Evolutionary conservation across 148 eudicot genomes (phyloP), one percentile per base, ranked within the genome.

Genomic region (Bassia scoparia): DNA sequence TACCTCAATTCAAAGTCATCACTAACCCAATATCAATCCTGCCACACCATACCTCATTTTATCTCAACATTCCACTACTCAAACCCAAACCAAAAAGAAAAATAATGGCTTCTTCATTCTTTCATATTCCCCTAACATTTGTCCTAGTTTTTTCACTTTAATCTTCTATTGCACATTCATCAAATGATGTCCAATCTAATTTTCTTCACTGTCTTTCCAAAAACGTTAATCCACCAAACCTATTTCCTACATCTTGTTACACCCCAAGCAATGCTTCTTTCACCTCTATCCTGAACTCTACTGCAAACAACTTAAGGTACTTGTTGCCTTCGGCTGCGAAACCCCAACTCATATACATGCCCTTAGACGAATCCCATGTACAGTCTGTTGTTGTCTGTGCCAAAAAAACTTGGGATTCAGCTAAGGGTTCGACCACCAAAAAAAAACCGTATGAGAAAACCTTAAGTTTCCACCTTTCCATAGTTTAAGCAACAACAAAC

Each of bases 301-400:
- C 82, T 3, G 82, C 82, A 2, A 79, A 79, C 54, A 79, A 79
- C 54, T 63, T 79, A 30, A 66, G 82, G 26, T 79, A 31, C 17
- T 37, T 71, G 11, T 33, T 79, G 27, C 82, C 82, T 12, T 46
- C 78, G 20, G 78, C 65, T 20, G 62, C 70, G 37, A 79, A 79
- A 10, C 82, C 82, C 0, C 75, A 79, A 17, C 65, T 79, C 1
- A 79, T 79, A 16, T 79, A 74, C 79, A 70, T 79, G 72, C 82
- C 82, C 62, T 54, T 75, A 27, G 78, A 79, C 52, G 82, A 79
- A 37, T 74, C 82, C 76, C 82, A 79, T 29, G 82, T 79, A 24
- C 82, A 79, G 38, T 75, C 82, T 4, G 78, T 79, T 24, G 82
- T 79, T 8, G 26, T 70, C 7, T 79, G 82, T n/a, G 78, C 79